Base-by-base conservation (phyloP, 148 eudicot species). In the Drosera capensis region DNA sequence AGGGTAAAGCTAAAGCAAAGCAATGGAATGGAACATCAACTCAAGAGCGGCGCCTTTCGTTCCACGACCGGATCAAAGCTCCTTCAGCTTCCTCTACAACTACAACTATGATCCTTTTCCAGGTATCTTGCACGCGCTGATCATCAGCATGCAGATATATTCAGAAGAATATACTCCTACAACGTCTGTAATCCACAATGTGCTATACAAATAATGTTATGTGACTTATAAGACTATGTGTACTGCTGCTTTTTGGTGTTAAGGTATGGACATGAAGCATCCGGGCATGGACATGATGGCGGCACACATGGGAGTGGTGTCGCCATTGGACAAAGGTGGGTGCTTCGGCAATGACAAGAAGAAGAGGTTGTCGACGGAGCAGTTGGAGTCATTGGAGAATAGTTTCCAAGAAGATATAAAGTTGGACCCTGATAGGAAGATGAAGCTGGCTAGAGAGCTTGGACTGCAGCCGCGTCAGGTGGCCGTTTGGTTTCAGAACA, bases 1-100 rank as follows among this genome's bases (percentile, higher is more conserved):
- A 55, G 38, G 40, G 22, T 3, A 48, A 25, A 22, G 51, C 29
- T 4, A 9, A 26, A 17, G 36, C 17, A 2, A 43, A 26, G 16
- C 25, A 13, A 77, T 77, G 83, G 78, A 77, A 37, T 77, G 75
- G 78, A 70, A 55, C 58, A 59, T 60, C 26, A 60, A 63, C 54
- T 45, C 49, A 22, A 47, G 53, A 26, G n/a, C n/a, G n/a, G n/a
- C n/a, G n/a, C 70, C 78, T 22, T 76, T 65, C 29, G 59, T 49
- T 43, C 58, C 67, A 49, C 70, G 70, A 9, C 70, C 78, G 0
- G 70, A 30, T 20, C 29, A 76, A 20, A 71, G 35, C 39, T 62
- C 78, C 25, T 60, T 71, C 31, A 60, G 59, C 59, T 68, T 65
- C 56, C 74, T 76, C 67, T 71, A 55, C 59, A 68, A 65, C 69